Conservation (phyloP, 1,284 basidiomycete species). For the Stygiomarasmius scandens region DNA sequence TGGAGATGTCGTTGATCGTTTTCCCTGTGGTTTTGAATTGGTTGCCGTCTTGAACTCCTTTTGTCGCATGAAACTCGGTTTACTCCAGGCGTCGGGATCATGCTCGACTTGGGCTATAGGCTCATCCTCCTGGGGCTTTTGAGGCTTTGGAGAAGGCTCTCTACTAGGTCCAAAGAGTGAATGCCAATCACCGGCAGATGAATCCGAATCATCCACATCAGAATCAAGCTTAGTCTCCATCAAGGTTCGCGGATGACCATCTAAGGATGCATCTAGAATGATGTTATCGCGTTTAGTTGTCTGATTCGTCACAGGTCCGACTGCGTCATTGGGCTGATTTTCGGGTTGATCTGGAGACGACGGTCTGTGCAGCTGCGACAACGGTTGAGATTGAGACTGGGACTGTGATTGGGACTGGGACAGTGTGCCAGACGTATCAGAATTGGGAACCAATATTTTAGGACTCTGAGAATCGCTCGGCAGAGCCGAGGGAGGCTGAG, state of each 20-base stretch:
- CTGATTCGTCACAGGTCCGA: background rate
- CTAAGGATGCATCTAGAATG: background rate
- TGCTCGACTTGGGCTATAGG: slow-evolving; percentile 11
- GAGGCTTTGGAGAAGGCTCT: background rate
- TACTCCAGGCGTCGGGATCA: slow-evolving; percentile 22
- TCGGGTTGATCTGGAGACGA: slow-evolving; percentile 1
- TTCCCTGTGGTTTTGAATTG: background rate
- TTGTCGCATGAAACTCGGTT: slow-evolving; percentile 26
- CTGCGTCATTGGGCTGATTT: no score
- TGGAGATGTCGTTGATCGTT: background rate
- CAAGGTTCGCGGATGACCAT: background rate
- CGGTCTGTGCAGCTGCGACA: slow-evolving; percentile 31
- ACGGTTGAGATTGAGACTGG: slow-evolving; percentile 26
- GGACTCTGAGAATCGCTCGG: background rate
- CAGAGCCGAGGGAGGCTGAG: slow-evolving; percentile 6
- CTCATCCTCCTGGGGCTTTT: background rate
- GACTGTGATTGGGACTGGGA: slow-evolving; percentile 20
- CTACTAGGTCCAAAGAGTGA: slow-evolving; percentile 11
- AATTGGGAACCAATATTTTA: slow-evolving; percentile 50
- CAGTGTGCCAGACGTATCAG: slow-evolving; percentile 43
- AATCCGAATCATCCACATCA: background rate
- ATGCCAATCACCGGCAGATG: slow-evolving; percentile 4
- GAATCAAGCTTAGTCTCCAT: background rate
- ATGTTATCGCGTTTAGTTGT: background rate
- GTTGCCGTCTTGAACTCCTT: background rate